Percentiles rank a stretch among this genome's conserved stretches.
phyloP scores from a whole-genome alignment of 1,139 yeast species.

The Diutina pseudorugosa region DNA sequence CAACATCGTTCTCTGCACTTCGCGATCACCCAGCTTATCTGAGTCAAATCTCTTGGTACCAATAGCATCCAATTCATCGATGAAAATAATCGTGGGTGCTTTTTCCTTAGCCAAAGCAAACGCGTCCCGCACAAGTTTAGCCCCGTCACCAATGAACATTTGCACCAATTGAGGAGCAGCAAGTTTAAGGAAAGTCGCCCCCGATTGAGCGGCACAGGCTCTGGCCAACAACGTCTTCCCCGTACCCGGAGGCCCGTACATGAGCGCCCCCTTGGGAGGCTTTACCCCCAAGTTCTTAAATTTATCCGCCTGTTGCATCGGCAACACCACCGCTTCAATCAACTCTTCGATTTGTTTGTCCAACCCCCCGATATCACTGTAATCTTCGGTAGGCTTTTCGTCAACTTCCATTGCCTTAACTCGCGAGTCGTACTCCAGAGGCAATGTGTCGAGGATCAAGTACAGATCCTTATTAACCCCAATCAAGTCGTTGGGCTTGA shows the following conservation, averaged over 20 bases:
- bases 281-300: constrained; percentile 86
- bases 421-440: constrained; percentile 93
- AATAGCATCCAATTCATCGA: constrained; percentile 96
- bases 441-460: constrained; percentile 83
- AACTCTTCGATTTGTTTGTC: constrained; percentile 97
- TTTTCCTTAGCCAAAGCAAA: constrained; percentile 97
- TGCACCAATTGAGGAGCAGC: constrained; percentile 99
- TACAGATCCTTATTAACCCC: constrained; percentile 98
- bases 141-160: constrained; percentile 99
- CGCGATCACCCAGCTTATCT: constrained; percentile 96
- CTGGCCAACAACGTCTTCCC: constrained; percentile 95
- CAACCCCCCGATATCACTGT: constrained; percentile 94
- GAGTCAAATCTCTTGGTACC: constrained; percentile 98
- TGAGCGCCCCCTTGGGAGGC: constrained; percentile 96
- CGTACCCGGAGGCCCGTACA: constrained; percentile 99
- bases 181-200: constrained; percentile 91
- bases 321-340: constrained; percentile 95
- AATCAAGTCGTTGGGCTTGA: constrained; percentile 92
- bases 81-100: constrained; percentile 95
- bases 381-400: constrained; percentile 94
- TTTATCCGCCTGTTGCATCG: constrained; percentile 97
- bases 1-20: constrained; percentile 98
- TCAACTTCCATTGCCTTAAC: constrained; percentile 99
- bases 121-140: constrained; percentile 94
- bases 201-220: constrained; percentile 98